Evolutionary conservation across 2,329 filamentous ascomycete genomes (phyloP).

Genomic region (Didymella sp.): DNA sequence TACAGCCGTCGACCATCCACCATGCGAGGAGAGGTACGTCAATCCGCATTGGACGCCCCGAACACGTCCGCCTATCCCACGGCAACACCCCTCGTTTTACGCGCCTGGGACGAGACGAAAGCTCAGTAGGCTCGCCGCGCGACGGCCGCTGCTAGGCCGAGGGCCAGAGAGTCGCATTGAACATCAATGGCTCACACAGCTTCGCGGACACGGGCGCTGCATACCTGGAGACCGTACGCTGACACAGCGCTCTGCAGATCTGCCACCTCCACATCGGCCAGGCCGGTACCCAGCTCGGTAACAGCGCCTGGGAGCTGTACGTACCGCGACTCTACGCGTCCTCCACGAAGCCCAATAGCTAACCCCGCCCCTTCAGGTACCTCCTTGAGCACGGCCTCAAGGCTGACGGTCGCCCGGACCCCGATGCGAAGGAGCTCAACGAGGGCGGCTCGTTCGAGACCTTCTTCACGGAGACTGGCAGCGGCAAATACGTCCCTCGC

Average conservation of each 20-base stretch:
- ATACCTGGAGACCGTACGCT: conserved; percentile 16
- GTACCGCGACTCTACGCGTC: conserved; percentile 42
- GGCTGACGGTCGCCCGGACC: conserved; percentile 68
- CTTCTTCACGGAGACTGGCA: conserved; percentile 76
- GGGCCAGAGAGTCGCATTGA: conserved; percentile 10
- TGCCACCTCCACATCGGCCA: conserved; percentile 73
- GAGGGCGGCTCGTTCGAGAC: conserved; percentile 73
- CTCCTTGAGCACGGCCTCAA: conserved; percentile 75
- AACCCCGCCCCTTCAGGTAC: conserved; percentile 60
- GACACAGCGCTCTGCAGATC: conserved; percentile 55
- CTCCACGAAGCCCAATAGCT: conserved; percentile 25
- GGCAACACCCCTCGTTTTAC: conserved; percentile 14
- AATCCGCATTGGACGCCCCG: conserved; percentile 17
- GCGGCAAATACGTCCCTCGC: conserved; percentile 74
- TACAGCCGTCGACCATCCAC: conserved; percentile 42
- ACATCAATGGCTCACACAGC: neutral
- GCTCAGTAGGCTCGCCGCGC: conserved; percentile 13
- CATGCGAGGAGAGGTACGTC: conserved; percentile 53
- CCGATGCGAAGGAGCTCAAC: conserved; percentile 64
- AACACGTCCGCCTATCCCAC: conserved; percentile 33
- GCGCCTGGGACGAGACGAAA: conserved; percentile 19
- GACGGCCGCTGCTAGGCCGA: conserved; percentile 6
- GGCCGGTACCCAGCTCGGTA: conserved; percentile 76
- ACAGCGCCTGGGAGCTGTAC: conserved; percentile 79
- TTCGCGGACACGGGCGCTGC: neutral